Conservation (phyloP, 345 rosid genomes). For the Citrus reticulata region DNA sequence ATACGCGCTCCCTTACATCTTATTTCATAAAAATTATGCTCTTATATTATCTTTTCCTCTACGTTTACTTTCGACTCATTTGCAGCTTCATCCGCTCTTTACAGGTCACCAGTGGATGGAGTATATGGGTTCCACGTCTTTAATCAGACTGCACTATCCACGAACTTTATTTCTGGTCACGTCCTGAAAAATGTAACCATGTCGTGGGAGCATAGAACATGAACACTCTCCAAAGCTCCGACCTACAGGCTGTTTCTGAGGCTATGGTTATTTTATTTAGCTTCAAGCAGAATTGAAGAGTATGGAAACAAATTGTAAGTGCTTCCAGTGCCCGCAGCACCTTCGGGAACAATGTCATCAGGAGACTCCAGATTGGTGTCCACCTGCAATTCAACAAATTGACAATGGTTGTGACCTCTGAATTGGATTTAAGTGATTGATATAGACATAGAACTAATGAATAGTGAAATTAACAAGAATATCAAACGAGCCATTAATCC, state of each 20-base stretch:
- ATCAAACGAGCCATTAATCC: not conserved
- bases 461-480: not conserved
- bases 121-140: not conserved
- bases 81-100: not conserved
- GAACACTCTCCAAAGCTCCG: not conserved
- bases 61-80: not conserved
- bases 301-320: constrained; percentile 63
- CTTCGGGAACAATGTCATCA: constrained; percentile 53
- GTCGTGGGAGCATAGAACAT: too few species aligned
- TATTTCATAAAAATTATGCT: not conserved
- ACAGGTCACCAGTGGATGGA: not conserved
- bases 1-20: not conserved
- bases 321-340: constrained; percentile 54
- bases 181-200: not conserved
- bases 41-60: not conserved
- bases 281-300: constrained; percentile 70
- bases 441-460: not conserved
- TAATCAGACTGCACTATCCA: not conserved
- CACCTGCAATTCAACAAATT: constrained; percentile 40
- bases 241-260: not conserved
- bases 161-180: not conserved
- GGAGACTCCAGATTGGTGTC: constrained; percentile 81
- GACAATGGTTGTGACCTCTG: not conserved
- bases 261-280: constrained; percentile 32
- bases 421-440: not conserved